phyloP scores from a whole-genome alignment of 1,139 yeast genomes.

The Nakaseomyces nivariensis region DNA sequence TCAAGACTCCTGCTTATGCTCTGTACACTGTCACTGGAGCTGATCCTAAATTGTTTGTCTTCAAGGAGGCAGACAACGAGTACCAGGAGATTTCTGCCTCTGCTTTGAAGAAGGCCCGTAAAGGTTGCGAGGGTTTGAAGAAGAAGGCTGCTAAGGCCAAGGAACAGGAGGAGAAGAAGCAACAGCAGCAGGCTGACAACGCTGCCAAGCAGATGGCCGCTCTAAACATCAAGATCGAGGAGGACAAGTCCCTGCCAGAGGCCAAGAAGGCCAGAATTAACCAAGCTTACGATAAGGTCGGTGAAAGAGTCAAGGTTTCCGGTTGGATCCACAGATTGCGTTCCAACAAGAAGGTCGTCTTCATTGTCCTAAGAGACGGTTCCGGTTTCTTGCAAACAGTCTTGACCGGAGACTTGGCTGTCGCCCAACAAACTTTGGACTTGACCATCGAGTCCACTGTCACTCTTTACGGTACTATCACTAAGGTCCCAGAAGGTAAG shows the following conservation, averaged over 20 bases:
- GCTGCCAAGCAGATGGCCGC: slow-evolving; percentile 68
- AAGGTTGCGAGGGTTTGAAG: slow-evolving; percentile 85
- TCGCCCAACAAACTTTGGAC: slow-evolving; percentile 74
- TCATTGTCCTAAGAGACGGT: slow-evolving; percentile 91
- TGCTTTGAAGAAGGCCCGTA: slow-evolving; percentile 91
- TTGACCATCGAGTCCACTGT: slow-evolving; percentile 85
- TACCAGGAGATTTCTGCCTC: slow-evolving; percentile 81
- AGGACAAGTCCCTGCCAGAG: slow-evolving; percentile 61
- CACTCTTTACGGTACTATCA: slow-evolving; percentile 66
- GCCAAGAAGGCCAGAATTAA: slow-evolving; percentile 63
- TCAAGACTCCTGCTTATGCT: slow-evolving; percentile 78
- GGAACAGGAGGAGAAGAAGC: slow-evolving; percentile 51
- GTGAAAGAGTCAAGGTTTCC: slow-evolving; percentile 58
- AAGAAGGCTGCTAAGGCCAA: slow-evolving; percentile 82
- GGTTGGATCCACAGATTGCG: slow-evolving; percentile 98
- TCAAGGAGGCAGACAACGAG: slow-evolving; percentile 53
- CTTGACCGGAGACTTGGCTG: slow-evolving; percentile 82
- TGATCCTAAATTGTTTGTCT: slow-evolving; percentile 55
- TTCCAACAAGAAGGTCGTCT: slow-evolving; percentile 83
- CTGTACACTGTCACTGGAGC: slow-evolving; percentile 34
- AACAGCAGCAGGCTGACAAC: slow-evolving; percentile 52
- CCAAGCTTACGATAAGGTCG: slow-evolving; percentile 42
- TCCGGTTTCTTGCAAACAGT: slow-evolving; percentile 85
- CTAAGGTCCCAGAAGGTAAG: slow-evolving; percentile 88
- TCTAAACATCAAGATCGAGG: slow-evolving; percentile 59